Evolutionary conservation across 306 rosid genomes (phyloP).

Genomic region (Luffa aegyptiaca): DNA sequence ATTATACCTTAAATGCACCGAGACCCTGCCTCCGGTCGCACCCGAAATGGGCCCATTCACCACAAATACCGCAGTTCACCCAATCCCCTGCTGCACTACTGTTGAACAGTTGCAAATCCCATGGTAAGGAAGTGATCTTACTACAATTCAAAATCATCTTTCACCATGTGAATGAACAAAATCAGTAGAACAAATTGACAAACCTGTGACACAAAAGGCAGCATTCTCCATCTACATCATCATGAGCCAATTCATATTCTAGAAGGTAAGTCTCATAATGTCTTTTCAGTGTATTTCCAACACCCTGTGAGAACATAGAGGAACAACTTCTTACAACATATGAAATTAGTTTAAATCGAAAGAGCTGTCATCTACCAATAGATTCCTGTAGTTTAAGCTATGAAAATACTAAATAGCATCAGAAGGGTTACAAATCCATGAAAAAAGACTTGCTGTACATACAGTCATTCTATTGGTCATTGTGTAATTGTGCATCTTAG

Average conservation of each 20-base stretch:
- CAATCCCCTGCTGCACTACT: slow-evolving; percentile 99
- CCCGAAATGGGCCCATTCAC: slow-evolving; percentile 99
- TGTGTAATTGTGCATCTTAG: slow-evolving; percentile 97
- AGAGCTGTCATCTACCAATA: not conserved
- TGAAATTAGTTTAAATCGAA: slow-evolving; percentile 1
- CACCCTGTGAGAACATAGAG: slow-evolving; percentile 54
- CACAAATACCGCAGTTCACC: slow-evolving; percentile 99
- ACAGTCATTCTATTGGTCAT: slow-evolving; percentile 98
- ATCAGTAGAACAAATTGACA: slow-evolving; percentile 8
- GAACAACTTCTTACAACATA: slow-evolving; percentile 1
- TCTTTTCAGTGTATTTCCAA: slow-evolving; percentile 96
- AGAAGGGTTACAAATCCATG: not conserved
- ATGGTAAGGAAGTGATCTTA: slow-evolving; percentile 16
- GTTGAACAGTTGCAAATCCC: slow-evolving; percentile 22
- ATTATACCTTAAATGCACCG: slow-evolving; percentile 89
- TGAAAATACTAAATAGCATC: not conserved
- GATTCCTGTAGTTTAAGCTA: not conserved
- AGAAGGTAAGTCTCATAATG: slow-evolving; percentile 97
- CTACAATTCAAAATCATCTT: not conserved
- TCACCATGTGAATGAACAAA: not conserved
- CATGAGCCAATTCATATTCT: slow-evolving; percentile 95
- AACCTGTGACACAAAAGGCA: slow-evolving; percentile 99
- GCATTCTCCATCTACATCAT: slow-evolving; percentile 97
- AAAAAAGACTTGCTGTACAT: slow-evolving; percentile 22
- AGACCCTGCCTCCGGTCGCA: slow-evolving; percentile 99